Percentiles rank a stretch among this genome's conserved stretches.
These are phyloP conservation scores for Leptographium radiaticola DNA, from an alignment of 2,329 filamentous ascomycete genomes.

Conservation along the genomic window DNA sequence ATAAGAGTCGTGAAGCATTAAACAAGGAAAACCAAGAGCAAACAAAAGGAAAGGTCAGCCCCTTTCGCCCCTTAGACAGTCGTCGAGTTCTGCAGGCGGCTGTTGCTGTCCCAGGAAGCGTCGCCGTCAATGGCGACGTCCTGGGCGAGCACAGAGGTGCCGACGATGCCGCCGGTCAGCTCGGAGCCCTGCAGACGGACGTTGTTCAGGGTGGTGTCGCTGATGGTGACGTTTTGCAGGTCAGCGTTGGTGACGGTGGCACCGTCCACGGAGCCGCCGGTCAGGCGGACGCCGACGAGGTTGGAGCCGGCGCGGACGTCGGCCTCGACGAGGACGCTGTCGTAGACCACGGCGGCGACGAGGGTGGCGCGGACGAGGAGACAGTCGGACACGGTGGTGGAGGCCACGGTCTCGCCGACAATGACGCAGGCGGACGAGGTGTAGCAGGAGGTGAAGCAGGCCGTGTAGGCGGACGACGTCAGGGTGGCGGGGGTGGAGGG, in stretches of 20 bases:
- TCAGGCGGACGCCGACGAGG: constrained; percentile 8
- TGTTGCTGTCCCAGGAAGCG: background rate
- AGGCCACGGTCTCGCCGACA: constrained; percentile 8
- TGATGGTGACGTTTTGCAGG: constrained; percentile 4
- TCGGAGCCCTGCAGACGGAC: constrained; percentile 3
- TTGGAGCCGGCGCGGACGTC: constrained; percentile 4
- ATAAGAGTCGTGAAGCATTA: too few species aligned
- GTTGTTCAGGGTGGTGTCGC: background rate
- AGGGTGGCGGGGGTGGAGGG: background rate
- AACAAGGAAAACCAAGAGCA: too few species aligned
- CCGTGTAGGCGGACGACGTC: background rate
- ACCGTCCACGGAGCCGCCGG: constrained; percentile 8
- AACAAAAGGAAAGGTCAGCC: background rate
- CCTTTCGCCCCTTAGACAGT: background rate
- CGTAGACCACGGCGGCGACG: constrained; percentile 5
- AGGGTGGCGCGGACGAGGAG: constrained; percentile 9
- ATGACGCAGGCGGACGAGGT: constrained; percentile 8
- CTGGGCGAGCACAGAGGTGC: background rate
- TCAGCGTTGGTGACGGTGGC: constrained; percentile 6
- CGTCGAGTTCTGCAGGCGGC: constrained; percentile 1
- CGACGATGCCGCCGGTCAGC: background rate
- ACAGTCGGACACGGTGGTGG: constrained; percentile 9
- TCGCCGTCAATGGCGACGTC: background rate
- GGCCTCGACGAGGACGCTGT: constrained; percentile 8
- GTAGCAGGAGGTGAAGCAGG: constrained; percentile 4